These are phyloP conservation scores for Melampsora occidentalis DNA, from an alignment of 1,284 basidiomycete genomes.

Conservation along the genomic window DNA sequence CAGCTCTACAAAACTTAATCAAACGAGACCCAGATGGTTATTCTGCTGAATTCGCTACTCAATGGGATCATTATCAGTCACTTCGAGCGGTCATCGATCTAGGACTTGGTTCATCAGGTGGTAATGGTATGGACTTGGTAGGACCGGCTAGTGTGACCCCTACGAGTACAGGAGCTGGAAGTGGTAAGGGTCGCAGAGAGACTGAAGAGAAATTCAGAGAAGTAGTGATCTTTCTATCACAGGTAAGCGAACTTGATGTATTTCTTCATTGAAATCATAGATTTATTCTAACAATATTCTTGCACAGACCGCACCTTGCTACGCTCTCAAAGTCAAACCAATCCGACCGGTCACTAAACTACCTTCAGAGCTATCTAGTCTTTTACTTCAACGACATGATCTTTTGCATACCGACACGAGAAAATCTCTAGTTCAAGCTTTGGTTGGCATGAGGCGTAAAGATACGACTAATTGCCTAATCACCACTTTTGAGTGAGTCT, in stretches of 20 bases:
- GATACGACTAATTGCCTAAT: conserved; percentile 64
- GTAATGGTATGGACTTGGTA: conserved; percentile 1
- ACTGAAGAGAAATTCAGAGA: conserved; percentile 73
- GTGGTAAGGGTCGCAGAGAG: conserved; percentile 61
- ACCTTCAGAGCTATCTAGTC: conserved; percentile 69
- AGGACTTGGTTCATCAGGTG: conserved; percentile 47
- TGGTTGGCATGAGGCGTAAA: conserved; percentile 90
- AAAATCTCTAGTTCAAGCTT: conserved; percentile 77
- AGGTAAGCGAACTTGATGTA: conserved; percentile 57
- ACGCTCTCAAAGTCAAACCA: conserved; percentile 67
- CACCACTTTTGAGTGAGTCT: conserved; percentile 77
- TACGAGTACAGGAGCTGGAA: conserved; percentile 31
- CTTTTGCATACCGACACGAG: conserved; percentile 72
- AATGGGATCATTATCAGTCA: conserved; percentile 94
- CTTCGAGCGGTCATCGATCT: conserved; percentile 78
- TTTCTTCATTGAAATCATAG: background rate
- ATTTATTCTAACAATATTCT: background rate
- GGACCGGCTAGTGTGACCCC: conserved; percentile 41
- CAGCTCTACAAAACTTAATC: conserved; percentile 86
- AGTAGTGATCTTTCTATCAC: conserved; percentile 78
- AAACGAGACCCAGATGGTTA: conserved; percentile 85
- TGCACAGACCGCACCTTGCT: conserved; percentile 77
- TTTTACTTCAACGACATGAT: conserved; percentile 72
- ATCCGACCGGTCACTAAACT: conserved; percentile 63
- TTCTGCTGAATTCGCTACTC: conserved; percentile 94